Evolutionary conservation across 495 filamentous ascomycete genomes (phyloP).

Genomic region (Viridothelium virens): DNA sequence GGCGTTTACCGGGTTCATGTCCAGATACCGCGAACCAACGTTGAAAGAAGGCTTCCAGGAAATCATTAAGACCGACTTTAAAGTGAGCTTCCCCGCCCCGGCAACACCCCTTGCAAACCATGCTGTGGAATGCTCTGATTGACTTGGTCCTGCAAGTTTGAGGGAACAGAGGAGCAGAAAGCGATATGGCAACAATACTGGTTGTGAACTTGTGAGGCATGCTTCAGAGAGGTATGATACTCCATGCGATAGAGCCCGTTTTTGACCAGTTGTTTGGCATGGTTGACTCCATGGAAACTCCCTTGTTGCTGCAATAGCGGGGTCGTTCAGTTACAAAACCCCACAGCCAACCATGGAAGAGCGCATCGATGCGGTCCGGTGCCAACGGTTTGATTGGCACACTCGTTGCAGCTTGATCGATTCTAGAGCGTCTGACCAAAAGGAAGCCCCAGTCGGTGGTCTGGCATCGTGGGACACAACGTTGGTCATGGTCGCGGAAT

Average conservation of each 20-base stretch:
- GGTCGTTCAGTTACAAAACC: background rate
- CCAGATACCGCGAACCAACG: slow-evolving; percentile 63
- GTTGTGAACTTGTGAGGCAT: slow-evolving; percentile 24
- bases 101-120: background rate
- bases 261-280: too few relatives aligned
- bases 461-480: background rate
- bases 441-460: background rate
- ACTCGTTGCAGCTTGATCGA: background rate
- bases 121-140: slow-evolving; percentile 4
- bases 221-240: background rate
- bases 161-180: slow-evolving; percentile 23
- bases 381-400: background rate
- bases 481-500: background rate
- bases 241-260: background rate
- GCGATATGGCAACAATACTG: slow-evolving; percentile 24
- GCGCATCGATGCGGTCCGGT: background rate
- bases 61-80: slow-evolving; percentile 61
- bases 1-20: slow-evolving; percentile 67
- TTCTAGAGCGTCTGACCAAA: background rate
- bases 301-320: background rate
- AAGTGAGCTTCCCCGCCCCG: slow-evolving; percentile 33
- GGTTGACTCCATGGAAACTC: too few relatives aligned
- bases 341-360: background rate
- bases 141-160: slow-evolving; percentile 17
- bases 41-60: slow-evolving; percentile 76